These are phyloP conservation scores for Phaeodactylum tricornutum DNA, from an alignment of 108 stramenopile genomes.

Conservation along the genomic window DNA sequence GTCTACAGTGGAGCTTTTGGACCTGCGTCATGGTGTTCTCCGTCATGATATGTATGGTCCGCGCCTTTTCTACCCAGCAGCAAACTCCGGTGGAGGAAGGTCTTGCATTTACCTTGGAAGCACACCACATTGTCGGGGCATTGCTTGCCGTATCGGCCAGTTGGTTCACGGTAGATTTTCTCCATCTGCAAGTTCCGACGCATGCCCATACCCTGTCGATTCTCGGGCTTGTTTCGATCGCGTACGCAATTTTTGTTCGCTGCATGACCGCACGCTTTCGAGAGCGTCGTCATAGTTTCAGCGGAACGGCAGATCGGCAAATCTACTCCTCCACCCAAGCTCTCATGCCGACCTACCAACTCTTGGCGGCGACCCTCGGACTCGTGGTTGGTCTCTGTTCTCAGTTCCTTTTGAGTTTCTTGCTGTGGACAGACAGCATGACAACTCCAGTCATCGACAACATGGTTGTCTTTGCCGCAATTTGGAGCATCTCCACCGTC, in stretches of 20 bases:
- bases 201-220: no score
- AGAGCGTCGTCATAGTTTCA: no score
- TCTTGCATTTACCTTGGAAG: constrained; percentile 1
- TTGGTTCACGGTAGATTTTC: not conserved
- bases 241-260: no score
- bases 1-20: not conserved
- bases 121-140: not conserved
- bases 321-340: no score
- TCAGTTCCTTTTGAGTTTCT: not conserved
- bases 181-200: no score
- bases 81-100: not conserved
- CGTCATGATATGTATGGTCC: not conserved
- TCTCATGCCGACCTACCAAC: not conserved
- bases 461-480: not conserved
- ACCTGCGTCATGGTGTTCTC: not conserved
- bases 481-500: not conserved
- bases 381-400: constrained; percentile 2
- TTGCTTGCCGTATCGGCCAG: not conserved
- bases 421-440: not conserved
- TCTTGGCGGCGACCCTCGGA: constrained; percentile 1
- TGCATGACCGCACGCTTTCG: no score
- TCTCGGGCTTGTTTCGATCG: no score
- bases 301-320: no score
- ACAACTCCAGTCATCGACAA: not conserved
- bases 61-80: no score